Percentiles rank a stretch among this genome's conserved stretches.
phyloP scores from a whole-genome alignment of 1,284 basidiomycete species.

The Heliocybe sulcata region DNA sequence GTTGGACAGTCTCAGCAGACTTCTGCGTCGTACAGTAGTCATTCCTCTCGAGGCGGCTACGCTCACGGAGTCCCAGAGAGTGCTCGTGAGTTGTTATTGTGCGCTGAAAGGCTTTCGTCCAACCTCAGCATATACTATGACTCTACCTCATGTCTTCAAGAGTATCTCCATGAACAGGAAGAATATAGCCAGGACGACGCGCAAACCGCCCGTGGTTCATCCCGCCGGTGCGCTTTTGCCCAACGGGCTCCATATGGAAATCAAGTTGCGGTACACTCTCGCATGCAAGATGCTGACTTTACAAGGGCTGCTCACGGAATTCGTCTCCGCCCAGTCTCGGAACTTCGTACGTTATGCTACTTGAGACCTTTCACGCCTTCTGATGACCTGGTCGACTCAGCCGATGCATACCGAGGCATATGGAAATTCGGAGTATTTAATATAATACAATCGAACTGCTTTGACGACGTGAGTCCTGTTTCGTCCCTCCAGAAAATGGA shows the following conservation, averaged over 20 bases:
- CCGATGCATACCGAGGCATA: constrained; percentile 71
- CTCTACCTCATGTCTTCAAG: too few relatives aligned
- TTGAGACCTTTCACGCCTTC: background rate
- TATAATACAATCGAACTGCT: constrained; percentile 80
- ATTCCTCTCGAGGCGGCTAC: too few relatives aligned
- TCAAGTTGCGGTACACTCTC: background rate
- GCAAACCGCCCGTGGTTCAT: background rate
- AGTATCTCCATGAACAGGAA: too few relatives aligned
- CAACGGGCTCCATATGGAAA: too few relatives aligned
- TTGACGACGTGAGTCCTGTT: constrained; percentile 51
- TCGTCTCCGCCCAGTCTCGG: constrained; percentile 60
- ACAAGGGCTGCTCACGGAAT: constrained; percentile 37
- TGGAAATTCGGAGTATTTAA: constrained; percentile 92
- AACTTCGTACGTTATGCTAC: constrained; percentile 47
- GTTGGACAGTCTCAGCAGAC: too few relatives aligned
- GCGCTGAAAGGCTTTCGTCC: too few relatives aligned
- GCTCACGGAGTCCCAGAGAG: too few relatives aligned
- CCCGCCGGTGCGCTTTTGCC: background rate
- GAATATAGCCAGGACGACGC: too few relatives aligned
- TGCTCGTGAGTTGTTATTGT: too few relatives aligned
- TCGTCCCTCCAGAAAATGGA: background rate
- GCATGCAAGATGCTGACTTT: constrained; percentile 13
- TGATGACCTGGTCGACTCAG: constrained; percentile 33
- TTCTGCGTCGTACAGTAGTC: too few relatives aligned
- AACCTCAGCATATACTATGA: too few relatives aligned